Conservation (phyloP, 768 basidiomycete species). For the Lactifluus echinatus region DNA sequence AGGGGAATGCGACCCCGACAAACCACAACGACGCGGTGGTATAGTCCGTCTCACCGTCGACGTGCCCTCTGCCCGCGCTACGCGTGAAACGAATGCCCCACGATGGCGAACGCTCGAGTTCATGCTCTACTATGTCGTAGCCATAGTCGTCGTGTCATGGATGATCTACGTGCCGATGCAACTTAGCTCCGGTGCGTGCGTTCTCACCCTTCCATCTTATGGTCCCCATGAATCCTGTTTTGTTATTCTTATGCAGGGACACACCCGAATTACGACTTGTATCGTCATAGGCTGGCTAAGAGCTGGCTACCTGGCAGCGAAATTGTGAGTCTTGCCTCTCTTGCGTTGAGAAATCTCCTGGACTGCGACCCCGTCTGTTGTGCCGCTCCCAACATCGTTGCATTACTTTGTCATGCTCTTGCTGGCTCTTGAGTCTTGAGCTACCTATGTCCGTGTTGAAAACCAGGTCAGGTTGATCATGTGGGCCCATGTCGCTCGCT, state of each 20-base stretch:
- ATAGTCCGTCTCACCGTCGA: conserved; percentile 46
- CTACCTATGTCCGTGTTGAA: background rate
- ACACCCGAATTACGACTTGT: conserved; percentile 67
- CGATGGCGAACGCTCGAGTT: conserved; percentile 83
- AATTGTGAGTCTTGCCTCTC: conserved; percentile 41
- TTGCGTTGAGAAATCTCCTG: background rate
- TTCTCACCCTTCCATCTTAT: background rate
- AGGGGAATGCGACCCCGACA: background rate
- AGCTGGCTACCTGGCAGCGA: conserved; percentile 81
- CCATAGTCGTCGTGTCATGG: conserved; percentile 51
- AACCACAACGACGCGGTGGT: conserved; percentile 23
- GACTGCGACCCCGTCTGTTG: no score
- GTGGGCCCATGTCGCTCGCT: no score
- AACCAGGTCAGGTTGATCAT: background rate
- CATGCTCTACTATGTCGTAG: conserved; percentile 58
- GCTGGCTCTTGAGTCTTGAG: background rate
- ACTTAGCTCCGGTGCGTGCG: conserved; percentile 65
- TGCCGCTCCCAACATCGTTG: no score
- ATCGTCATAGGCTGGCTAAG: conserved; percentile 43
- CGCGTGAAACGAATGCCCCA: conserved; percentile 30
- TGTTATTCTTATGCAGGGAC: conserved; percentile 39
- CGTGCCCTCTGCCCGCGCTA: conserved; percentile 37
- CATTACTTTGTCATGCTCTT: no score
- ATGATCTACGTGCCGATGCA: conserved; percentile 72
- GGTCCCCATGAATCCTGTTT: conserved; percentile 2